Conservation (phyloP, 495 filamentous ascomycete species). For the Xeromyces bisporus region DNA sequence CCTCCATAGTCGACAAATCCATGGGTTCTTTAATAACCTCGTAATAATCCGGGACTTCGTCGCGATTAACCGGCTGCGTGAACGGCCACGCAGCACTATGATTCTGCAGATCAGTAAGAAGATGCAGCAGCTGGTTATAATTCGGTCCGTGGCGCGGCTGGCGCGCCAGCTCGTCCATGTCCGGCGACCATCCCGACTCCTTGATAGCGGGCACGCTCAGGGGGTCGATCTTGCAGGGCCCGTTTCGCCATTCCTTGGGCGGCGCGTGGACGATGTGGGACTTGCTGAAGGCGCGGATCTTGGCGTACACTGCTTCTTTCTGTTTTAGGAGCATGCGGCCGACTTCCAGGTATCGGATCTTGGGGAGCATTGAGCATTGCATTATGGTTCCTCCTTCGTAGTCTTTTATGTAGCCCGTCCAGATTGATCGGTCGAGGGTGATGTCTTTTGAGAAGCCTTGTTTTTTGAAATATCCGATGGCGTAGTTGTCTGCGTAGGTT, state of each 20-base stretch:
- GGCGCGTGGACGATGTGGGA: constrained; percentile 76
- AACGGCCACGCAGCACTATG: constrained; percentile 88
- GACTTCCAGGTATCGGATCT: constrained; percentile 82
- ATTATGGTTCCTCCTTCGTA: constrained; percentile 98
- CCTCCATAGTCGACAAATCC: constrained; percentile 93
- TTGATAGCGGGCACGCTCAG: constrained; percentile 69
- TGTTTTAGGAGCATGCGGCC: constrained; percentile 95
- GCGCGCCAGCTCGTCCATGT: constrained; percentile 93
- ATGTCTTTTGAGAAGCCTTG: constrained; percentile 99
- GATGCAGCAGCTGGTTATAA: constrained; percentile 79
- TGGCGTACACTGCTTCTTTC: constrained; percentile 83
- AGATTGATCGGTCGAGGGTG: constrained; percentile 70
- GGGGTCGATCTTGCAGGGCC: constrained; percentile 53
- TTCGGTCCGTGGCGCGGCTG: constrained; percentile 96
- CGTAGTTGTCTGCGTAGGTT: constrained; percentile 97
- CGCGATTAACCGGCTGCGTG: constrained; percentile 78
- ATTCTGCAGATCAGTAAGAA: constrained; percentile 92
- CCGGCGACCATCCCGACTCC: constrained; percentile 82
- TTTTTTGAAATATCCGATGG: constrained; percentile 98
- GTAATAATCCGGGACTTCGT: constrained; percentile 91
- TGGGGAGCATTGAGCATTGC: constrained; percentile 96
- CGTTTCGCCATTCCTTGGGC: constrained; percentile 71
- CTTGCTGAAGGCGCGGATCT: constrained; percentile 81
- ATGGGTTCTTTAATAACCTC: constrained; percentile 93
- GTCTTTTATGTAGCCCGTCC: constrained; percentile 99